Evolutionary conservation across 208 protist species (phyloP), one percentile per base, ranked within the genome.

Genomic region (Leishmania tropica): DNA sequence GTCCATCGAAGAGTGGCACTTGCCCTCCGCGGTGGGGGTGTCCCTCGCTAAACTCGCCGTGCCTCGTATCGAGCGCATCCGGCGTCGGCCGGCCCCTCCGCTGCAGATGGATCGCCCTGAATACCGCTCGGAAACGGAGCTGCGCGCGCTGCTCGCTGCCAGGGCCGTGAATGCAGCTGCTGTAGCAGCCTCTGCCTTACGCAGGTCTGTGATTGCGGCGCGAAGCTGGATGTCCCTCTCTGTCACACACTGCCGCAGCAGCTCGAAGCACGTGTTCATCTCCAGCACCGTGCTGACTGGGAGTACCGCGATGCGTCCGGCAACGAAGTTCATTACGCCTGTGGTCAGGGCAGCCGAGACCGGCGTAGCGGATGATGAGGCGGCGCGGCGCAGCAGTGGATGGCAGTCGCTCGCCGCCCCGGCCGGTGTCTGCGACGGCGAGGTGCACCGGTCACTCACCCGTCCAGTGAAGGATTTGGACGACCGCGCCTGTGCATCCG

Each of bases 211-310:
- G 53, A 92, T 6, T 31, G 79, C 81, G 17, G 70, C 79, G 42
- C 54, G 60, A n/a, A 86, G 83, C 11, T 77, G 83, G 6, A 86
- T 19, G 21, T 92, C 91, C 21, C 79, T 73, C 67, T 93, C 78
- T 73, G 79, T 79, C 4, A 94, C 48, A 24, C 89, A 42, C 21
- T 84, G 81, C 13, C 90, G 92, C 79, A 98, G 92, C n/a, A 90
- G 79, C 31, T 79, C 71, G 70, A 98, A 98, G 83, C 92, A 92
- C 47, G 95, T 93, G 73, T 94, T 81, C 89, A 99, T 93, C 48
- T 98, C 95, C n/a, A 92, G 81, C 73, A 98, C 77, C 70, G 87
- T 92, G 21, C 65, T 72, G 35, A 99, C 83, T 37, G 90, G 88
- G 6, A 99, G 67, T 35, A 88, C 87, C 24, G 96, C 83, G 3